These are phyloP conservation scores for Fusarium udum DNA, from an alignment of 2,329 filamentous ascomycete species.

Conservation along the genomic window DNA sequence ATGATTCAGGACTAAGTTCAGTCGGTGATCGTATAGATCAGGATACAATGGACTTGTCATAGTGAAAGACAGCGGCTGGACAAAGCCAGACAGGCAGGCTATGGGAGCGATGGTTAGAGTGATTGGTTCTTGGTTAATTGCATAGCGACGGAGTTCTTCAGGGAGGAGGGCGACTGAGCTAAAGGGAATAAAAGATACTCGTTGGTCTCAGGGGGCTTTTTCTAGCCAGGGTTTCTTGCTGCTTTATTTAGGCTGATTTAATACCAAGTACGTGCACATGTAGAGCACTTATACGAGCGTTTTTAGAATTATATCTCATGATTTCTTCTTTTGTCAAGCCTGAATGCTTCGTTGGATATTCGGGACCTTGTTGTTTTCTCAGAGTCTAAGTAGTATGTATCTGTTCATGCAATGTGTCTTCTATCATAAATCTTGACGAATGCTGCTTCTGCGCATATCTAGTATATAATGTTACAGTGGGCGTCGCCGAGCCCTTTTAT, in stretches of 20 bases:
- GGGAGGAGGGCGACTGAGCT: slow-evolving; percentile 1
- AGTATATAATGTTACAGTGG: slow-evolving; percentile 11
- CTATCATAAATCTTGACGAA: slow-evolving; percentile 2
- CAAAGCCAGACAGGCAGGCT: neutral
- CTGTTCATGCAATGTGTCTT: neutral
- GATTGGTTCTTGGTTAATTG: slow-evolving; percentile 27
- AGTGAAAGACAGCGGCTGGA: slow-evolving; percentile 8
- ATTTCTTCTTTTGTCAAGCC: too few relatives aligned
- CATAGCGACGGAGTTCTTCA: slow-evolving; percentile 46
- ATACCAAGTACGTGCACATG: neutral
- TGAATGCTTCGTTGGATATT: neutral
- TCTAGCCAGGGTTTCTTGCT: neutral
- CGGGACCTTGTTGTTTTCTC: neutral
- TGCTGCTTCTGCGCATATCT: neutral
- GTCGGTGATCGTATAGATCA: slow-evolving; percentile 59
- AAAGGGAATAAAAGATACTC: slow-evolving; percentile 16
- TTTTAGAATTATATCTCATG: neutral
- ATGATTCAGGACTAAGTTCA: slow-evolving; percentile 66
- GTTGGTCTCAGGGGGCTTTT: slow-evolving; percentile 7
- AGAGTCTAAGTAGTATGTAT: neutral
- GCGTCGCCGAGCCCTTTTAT: neutral
- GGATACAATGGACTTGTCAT: slow-evolving; percentile 59
- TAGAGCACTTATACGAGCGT: neutral
- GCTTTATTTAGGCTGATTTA: slow-evolving; percentile 3
- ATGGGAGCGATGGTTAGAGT: neutral